Conservation (phyloP, 1,139 yeast genomes). For the Kodamaea arcana region DNA sequence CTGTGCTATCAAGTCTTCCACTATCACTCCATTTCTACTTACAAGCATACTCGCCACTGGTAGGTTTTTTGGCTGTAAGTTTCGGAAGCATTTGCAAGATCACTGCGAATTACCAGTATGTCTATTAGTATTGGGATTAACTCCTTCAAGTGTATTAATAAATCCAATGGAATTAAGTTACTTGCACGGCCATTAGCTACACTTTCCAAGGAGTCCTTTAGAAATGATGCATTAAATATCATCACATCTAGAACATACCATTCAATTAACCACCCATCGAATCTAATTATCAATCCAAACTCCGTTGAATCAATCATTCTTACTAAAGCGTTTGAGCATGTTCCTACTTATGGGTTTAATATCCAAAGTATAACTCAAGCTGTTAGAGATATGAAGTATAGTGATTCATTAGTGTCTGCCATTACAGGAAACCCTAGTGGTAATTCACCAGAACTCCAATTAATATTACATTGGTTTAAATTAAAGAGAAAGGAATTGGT, state of each 20-base stretch:
- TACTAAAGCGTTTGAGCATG: conserved; percentile 39
- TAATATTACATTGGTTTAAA: conserved; percentile 44
- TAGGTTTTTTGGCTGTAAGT: too few relatives aligned
- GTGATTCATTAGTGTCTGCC: conserved; percentile 63
- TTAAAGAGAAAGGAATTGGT: conserved; percentile 31
- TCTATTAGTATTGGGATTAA: too few relatives aligned
- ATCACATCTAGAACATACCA: conserved; percentile 21
- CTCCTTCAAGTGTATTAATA: too few relatives aligned
- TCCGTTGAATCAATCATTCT: conserved; percentile 33
- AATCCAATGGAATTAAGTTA: too few relatives aligned
- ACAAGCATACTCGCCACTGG: too few relatives aligned
- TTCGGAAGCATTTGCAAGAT: too few relatives aligned
- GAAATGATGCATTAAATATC: too few relatives aligned
- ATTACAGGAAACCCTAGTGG: conserved; percentile 35
- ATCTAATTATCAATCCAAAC: conserved; percentile 26
- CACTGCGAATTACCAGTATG: too few relatives aligned
- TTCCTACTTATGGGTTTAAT: conserved; percentile 70
- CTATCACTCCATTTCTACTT: too few relatives aligned
- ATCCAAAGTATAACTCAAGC: conserved; percentile 59
- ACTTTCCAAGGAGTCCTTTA: too few relatives aligned
- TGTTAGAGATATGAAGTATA: conserved; percentile 55
- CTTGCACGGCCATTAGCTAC: too few relatives aligned
- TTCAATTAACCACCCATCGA: conserved; percentile 36
- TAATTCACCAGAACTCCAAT: conserved; percentile 40
- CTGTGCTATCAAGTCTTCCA: too few relatives aligned